A percentile compares a stretch with the other conserved stretches of the same genome.
These are phyloP conservation scores for Acidiella bohemica DNA, from an alignment of 495 filamentous ascomycete genomes.

Conservation along the genomic window DNA sequence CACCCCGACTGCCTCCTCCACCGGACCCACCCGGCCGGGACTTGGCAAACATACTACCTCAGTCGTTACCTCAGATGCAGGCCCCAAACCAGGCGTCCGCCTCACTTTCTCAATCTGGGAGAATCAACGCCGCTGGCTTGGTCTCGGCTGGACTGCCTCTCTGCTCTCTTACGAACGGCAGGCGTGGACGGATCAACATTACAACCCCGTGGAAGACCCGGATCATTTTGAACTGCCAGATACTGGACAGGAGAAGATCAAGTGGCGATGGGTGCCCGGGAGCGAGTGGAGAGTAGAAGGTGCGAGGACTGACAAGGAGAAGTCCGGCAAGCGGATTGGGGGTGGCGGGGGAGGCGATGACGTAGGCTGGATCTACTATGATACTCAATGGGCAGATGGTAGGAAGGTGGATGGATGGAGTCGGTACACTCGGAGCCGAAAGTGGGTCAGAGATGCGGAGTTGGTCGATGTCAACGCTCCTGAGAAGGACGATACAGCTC, in stretches of 20 bases:
- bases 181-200: conserved; percentile 91
- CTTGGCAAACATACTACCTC: background rate
- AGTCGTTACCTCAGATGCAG: conserved; percentile 1
- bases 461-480: conserved; percentile 54
- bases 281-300: conserved; percentile 85
- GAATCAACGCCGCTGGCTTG: conserved; percentile 92
- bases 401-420: conserved; percentile 88
- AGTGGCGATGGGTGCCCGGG: conserved; percentile 79
- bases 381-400: conserved; percentile 97
- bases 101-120: conserved; percentile 96
- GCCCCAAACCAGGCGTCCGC: conserved; percentile 47
- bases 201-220: conserved; percentile 62
- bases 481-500: conserved; percentile 1
- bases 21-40: conserved; percentile 10
- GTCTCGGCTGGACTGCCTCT: conserved; percentile 85
- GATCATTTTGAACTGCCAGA: conserved; percentile 79
- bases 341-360: conserved; percentile 37
- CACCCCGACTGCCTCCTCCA: conserved; percentile 19
- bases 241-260: conserved; percentile 63
- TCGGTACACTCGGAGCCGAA: conserved; percentile 80
- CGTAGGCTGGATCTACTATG: conserved; percentile 92
- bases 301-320: conserved; percentile 36
- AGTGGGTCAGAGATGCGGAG: conserved; percentile 95
- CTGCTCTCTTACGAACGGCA: conserved; percentile 78
- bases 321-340: conserved; percentile 22